Conservation (phyloP, 2,329 filamentous ascomycete genomes). For the Emergomyces orientalis region DNA sequence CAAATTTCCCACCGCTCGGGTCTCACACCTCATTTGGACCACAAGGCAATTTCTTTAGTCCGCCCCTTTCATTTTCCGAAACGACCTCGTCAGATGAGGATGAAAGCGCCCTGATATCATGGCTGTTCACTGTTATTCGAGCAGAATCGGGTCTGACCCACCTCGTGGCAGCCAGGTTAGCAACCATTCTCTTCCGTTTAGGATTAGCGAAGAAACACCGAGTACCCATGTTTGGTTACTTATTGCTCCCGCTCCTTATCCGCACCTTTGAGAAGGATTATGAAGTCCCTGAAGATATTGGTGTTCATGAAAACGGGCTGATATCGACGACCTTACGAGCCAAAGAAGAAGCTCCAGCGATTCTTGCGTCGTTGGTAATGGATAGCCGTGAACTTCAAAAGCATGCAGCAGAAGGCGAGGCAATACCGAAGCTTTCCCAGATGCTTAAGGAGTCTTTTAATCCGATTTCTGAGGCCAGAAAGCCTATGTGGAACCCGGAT, state of each 20-base stretch:
- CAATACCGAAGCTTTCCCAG: constrained; percentile 53
- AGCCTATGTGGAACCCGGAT: constrained; percentile 48
- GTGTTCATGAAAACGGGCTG: constrained; percentile 30
- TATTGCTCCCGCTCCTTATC: constrained; percentile 62
- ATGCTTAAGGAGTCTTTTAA: constrained; percentile 60
- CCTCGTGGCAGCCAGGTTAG: constrained; percentile 58
- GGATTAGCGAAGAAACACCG: constrained; percentile 56
- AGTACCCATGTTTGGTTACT: constrained; percentile 54
- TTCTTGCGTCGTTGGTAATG: constrained; percentile 68
- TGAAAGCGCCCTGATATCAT: constrained; percentile 63
- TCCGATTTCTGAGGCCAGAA: constrained; percentile 40
- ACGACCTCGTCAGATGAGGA: constrained; percentile 46
- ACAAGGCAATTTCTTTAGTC: constrained; percentile 29
- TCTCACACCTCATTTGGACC: constrained; percentile 30
- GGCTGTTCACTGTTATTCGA: constrained; percentile 47
- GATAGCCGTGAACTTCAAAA: constrained; percentile 73
- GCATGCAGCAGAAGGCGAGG: constrained; percentile 63
- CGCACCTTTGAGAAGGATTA: constrained; percentile 52
- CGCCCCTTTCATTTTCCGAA: constrained; percentile 27
- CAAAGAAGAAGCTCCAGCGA: constrained; percentile 61
- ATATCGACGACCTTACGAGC: constrained; percentile 43
- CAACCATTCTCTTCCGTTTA: constrained; percentile 60
- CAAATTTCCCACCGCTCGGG: constrained; percentile 49
- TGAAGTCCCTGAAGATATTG: constrained; percentile 31
- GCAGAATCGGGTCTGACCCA: constrained; percentile 49